Conservation (phyloP, 805 yeast genomes). For the Clavispora carvajalis region DNA sequence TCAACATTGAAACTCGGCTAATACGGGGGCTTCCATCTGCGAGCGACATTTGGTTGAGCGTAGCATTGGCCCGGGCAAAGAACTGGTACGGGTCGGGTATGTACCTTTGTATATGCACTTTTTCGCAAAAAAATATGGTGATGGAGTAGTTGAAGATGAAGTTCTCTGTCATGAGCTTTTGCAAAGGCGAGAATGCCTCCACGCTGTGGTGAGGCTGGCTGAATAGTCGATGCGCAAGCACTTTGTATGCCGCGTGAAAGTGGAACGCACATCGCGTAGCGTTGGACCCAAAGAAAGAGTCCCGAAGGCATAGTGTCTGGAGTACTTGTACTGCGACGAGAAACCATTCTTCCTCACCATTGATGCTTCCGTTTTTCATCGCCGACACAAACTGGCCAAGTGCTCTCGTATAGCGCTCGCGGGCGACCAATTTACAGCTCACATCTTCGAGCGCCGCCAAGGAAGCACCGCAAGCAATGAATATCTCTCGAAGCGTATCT, state of each 20-base stretch:
- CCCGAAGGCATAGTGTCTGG: slow-evolving; percentile 12
- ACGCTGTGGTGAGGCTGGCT: not conserved
- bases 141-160: slow-evolving; percentile 14
- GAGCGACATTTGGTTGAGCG: slow-evolving; percentile 4
- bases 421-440: slow-evolving; percentile 5
- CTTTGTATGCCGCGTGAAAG: slow-evolving; percentile 10
- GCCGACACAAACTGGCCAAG: slow-evolving; percentile 4
- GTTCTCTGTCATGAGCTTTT: slow-evolving; percentile 12
- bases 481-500: slow-evolving; percentile 7
- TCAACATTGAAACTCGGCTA: slow-evolving; percentile 9
- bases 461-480: slow-evolving; percentile 14
- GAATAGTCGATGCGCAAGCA: slow-evolving; percentile 1
- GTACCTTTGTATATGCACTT: slow-evolving; percentile 4
- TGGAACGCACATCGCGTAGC: slow-evolving; percentile 15
- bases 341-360: slow-evolving; percentile 13
- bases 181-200: slow-evolving; percentile 5
- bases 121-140: slow-evolving; percentile 13
- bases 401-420: slow-evolving; percentile 8
- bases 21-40: slow-evolving; percentile 4
- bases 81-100: slow-evolving; percentile 12
- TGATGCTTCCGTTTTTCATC: slow-evolving; percentile 4
- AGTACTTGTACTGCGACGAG: slow-evolving; percentile 15
- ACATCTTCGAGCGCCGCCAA: slow-evolving; percentile 9
- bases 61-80: slow-evolving; percentile 4
- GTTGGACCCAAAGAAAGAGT: slow-evolving; percentile 6